Evolutionary conservation across 2,329 filamentous ascomycete species (phyloP), one percentile per base, ranked within the genome.

Genomic region (Sporothrix schenckii): DNA sequence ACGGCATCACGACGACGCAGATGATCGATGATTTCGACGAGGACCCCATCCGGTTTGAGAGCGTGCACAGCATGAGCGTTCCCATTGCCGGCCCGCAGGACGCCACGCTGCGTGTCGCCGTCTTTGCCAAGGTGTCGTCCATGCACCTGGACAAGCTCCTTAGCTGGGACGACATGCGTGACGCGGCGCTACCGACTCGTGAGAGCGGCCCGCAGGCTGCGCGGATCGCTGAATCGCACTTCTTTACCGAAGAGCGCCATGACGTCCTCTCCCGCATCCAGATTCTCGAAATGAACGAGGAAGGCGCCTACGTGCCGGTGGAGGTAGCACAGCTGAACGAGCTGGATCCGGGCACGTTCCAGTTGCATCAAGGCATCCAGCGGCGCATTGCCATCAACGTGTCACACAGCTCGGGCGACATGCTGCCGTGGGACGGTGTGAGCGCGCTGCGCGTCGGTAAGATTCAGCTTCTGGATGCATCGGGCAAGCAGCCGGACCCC

Each of bases 161-260:
- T 14, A 99, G 95, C 81, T 99, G 95, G 95, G 95, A 99, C 78
- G 95, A 98, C 76, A 97, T 99, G 90, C 89, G 94, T 71, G 94
- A 99, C 79, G 86, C 87, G 21, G 84, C 89, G 66, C 85, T 86
- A 2, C 86, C 87, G 73, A 86, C 87, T 21, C 85, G 86, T 69
- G 83, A 83, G 54, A 85, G 54, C 14, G 68, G 83, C 70, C 78
- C 82, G 5, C 87, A 85, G 72, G 86, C 83, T 54, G 86, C 91
- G 30, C 87, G 95, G 13, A 89, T 99, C 74, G 90, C 92, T 14
- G 95, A 99, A 79, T 91, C 92, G 0, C 94, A 99, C 75, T 99
- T 96, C 78, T 97, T 91, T 76, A 92, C 90, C 0, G 93, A 97
- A 79, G 95, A 98, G 78, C 91, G 93, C 74, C 94, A 99, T 77